A percentile compares a stretch with the other conserved stretches of the same genome.
These are phyloP conservation scores for Dipodascus geniculatus DNA, from an alignment of 805 yeast species.

Conservation along the genomic window DNA sequence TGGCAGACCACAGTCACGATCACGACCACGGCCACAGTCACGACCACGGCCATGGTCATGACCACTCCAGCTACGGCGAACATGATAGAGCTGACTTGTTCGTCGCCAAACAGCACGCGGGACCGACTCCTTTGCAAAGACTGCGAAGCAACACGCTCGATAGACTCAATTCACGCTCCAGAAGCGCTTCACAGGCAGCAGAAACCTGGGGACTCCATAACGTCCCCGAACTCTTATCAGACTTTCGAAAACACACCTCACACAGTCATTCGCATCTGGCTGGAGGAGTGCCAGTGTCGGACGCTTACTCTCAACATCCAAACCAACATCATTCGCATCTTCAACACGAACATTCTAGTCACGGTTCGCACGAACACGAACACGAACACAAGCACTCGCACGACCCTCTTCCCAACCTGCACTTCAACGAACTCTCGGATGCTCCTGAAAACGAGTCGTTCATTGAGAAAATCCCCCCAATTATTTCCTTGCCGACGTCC, in stretches of 20 bases:
- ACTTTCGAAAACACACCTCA: slow-evolving; percentile 26
- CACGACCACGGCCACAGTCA: not conserved
- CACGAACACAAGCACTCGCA: not conserved
- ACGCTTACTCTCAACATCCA: not conserved
- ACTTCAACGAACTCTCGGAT: slow-evolving; percentile 3
- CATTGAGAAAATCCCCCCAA: slow-evolving; percentile 22
- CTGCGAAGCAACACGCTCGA: not conserved
- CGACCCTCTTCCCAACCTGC: slow-evolving; percentile 1
- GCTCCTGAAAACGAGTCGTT: slow-evolving; percentile 1
- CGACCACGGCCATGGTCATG: not conserved
- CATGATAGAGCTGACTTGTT: not conserved
- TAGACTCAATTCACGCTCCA: not conserved
- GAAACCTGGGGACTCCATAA: slow-evolving; percentile 25
- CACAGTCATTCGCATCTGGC: slow-evolving; percentile 14
- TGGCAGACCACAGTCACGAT: not conserved
- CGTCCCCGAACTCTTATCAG: slow-evolving; percentile 25
- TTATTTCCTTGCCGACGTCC: slow-evolving; percentile 22
- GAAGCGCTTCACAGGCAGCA: not conserved
- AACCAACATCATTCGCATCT: slow-evolving; percentile 2
- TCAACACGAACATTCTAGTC: slow-evolving; percentile 5
- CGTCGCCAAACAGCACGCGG: not conserved
- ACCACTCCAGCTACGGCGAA: not conserved
- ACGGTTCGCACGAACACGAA: not conserved
- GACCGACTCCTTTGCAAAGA: not conserved
- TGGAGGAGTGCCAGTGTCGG: slow-evolving; percentile 3